Conservation (phyloP, 345 rosid species). For the Eucalyptus tenuipes region DNA sequence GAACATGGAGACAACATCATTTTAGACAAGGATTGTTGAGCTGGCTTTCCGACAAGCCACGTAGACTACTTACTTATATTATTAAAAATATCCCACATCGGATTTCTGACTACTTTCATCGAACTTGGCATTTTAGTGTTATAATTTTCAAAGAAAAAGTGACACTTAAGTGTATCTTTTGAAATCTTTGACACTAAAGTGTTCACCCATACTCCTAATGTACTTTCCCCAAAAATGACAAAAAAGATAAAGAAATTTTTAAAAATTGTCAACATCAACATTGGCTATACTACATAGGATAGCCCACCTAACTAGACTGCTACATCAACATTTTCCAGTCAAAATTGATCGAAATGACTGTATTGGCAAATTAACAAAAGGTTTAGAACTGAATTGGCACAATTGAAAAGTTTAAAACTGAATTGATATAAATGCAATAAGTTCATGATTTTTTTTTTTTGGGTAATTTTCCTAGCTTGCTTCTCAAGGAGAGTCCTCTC, state of each 20-base stretch:
- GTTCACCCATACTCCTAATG: accelerated
- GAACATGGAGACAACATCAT: too few species aligned
- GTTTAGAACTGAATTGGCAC: accelerated
- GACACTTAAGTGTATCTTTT: accelerated
- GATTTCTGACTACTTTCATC: too few species aligned
- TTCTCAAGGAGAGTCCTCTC: not conserved
- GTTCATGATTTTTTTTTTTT: accelerated
- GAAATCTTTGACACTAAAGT: too few species aligned
- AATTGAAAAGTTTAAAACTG: too few species aligned
- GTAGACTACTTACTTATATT: too few species aligned
- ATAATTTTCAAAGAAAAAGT: too few species aligned
- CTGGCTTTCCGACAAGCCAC: accelerated
- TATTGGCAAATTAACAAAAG: accelerated
- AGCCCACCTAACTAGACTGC: too few species aligned
- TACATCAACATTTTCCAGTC: accelerated
- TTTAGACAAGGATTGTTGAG: too few species aligned
- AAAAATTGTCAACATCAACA: accelerated
- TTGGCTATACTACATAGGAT: accelerated
- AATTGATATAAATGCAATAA: too few species aligned
- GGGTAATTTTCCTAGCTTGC: too few species aligned
- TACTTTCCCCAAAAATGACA: too few species aligned
- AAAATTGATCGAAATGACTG: accelerated
- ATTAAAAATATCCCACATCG: accelerated
- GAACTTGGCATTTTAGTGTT: accelerated
- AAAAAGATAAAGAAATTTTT: too few species aligned